These are phyloP conservation scores for Begonia peltatifolia DNA, from an alignment of 306 rosid species.

Conservation along the genomic window DNA sequence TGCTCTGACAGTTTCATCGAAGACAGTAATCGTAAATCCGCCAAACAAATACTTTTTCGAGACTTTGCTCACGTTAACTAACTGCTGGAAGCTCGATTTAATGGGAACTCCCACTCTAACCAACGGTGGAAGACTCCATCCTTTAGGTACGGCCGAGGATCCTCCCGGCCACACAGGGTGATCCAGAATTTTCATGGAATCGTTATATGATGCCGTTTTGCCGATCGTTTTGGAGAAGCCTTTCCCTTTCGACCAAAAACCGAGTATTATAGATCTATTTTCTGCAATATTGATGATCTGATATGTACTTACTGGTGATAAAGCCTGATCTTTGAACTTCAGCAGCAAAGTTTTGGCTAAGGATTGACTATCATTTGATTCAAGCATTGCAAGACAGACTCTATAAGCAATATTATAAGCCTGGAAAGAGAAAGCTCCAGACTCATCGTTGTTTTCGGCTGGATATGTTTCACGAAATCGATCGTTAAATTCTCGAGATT, in stretches of 20 bases:
- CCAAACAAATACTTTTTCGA: background rate
- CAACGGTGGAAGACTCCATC: conserved; percentile 12
- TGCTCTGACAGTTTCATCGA: conserved; percentile 2
- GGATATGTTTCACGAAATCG: conserved; percentile 20
- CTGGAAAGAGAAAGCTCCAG: conserved; percentile 22
- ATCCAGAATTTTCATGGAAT: conserved; percentile 20
- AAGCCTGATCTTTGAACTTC: conserved; percentile 4
- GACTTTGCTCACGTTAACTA: conserved; percentile 4
- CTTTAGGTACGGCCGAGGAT: conserved; percentile 23
- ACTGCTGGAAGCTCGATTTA: conserved; percentile 10
- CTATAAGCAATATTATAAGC: conserved; percentile 29
- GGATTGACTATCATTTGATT: background rate
- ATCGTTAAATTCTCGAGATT: conserved; percentile 3
- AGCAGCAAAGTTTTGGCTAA: background rate
- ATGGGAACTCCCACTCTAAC: conserved; percentile 26
- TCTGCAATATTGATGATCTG: conserved; percentile 26
- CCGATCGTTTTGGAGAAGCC: conserved; percentile 14
- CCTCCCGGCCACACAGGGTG: conserved; percentile 29
- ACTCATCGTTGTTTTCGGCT: conserved; percentile 15
- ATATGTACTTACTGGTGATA: conserved; percentile 4
- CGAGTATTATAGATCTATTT: conserved; percentile 19
- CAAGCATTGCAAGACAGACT: conserved; percentile 15
- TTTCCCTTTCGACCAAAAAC: conserved; percentile 26
- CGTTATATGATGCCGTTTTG: background rate
- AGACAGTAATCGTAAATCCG: conserved; percentile 21